Evolutionary conservation across 768 basidiomycete genomes (phyloP).

Genomic region (Gautieria morchelliformis): DNA sequence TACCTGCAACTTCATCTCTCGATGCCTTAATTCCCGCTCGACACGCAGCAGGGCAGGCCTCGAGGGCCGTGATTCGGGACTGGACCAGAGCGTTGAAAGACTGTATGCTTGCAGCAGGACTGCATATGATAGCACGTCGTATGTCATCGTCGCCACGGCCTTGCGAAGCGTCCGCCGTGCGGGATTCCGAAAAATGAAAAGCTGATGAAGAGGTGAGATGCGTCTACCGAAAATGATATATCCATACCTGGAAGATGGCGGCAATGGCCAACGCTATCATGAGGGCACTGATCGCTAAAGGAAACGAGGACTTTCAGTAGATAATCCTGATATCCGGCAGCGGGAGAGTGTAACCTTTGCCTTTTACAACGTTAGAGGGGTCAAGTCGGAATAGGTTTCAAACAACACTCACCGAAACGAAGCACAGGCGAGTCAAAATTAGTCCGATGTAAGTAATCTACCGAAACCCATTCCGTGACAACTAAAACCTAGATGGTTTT

Average conservation of each 20-base stretch:
- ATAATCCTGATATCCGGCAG: background rate
- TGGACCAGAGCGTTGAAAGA: slow-evolving; percentile 10
- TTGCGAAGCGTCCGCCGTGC: slow-evolving; percentile 17
- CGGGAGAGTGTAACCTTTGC: background rate
- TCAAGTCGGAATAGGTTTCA: background rate
- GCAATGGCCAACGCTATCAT: slow-evolving; percentile 19
- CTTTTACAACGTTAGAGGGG: background rate
- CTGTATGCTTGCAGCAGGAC: slow-evolving; percentile 16
- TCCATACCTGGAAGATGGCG: slow-evolving; percentile 16
- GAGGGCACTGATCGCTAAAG: slow-evolving; percentile 15
- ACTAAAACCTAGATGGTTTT: slow-evolving; percentile 4
- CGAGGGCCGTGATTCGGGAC: slow-evolving; percentile 11
- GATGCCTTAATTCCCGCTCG: slow-evolving; percentile 14
- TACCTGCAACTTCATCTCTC: slow-evolving; percentile 18
- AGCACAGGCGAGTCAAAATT: slow-evolving; percentile 19
- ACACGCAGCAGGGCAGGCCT: slow-evolving; percentile 11
- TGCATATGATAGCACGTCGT: slow-evolving; percentile 11
- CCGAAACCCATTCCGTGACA: slow-evolving; percentile 16
- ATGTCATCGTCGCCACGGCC: slow-evolving; percentile 12
- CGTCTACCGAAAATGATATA: slow-evolving; percentile 14
- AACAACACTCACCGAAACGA: slow-evolving; percentile 13
- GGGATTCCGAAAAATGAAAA: slow-evolving; percentile 18
- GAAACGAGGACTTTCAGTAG: background rate
- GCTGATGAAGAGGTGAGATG: slow-evolving; percentile 17
- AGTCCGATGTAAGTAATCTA: slow-evolving; percentile 12